Evolutionary conservation across 2,329 filamentous ascomycete species (phyloP), one percentile per base, ranked within the genome.

Genomic region (Verticillium zaregamsianum): DNA sequence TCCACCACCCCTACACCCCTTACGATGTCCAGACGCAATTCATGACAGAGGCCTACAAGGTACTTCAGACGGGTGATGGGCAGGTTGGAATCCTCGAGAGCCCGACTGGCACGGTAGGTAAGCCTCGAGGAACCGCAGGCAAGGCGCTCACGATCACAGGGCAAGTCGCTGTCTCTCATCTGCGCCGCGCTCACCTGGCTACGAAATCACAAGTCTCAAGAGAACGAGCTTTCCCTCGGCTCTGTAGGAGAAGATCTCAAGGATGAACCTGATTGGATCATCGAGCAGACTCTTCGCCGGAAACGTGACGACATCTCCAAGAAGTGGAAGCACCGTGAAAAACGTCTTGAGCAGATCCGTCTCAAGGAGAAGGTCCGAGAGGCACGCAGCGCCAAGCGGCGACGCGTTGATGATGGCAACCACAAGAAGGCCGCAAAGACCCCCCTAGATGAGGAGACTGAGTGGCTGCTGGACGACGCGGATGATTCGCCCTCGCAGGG

Each of bases 141-240:
- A 31, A 5, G 20, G 64, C 72, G 65, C 11, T 37, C 20, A 55
- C 14, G 11, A 12, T 45, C 20, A 17, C 65, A 90, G 82, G 93
- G 93, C 55, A 97, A 97, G 82, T 97, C 93, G 1, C 77, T 97
- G 55, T 97, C 93, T 66, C 81, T 97, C 32, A 95, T 97, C 65
- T 97, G 93, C 72, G 90, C 90, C 49, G 89, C 93, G 6, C 75
- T 97, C 69, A 96, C 93, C 3, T 97, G 93, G 93, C 81, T 97
- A n/a, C 88, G 93, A 57, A 86, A 91, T 61, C 86, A 93, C 76
- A 94, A 96, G 73, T 87, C 75, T 72, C 80, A 69, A 67, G 73
- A 64, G 75, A 89, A 79, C 74, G 90, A 79, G 73, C 82, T 71
- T 66, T 82, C 69, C 55, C 83, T 80, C 62, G 80, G 73, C 62